Percentiles rank a stretch among this genome's conserved stretches.
phyloP scores from a whole-genome alignment of 306 rosid genomes.

The Vachellia pachyceras region DNA sequence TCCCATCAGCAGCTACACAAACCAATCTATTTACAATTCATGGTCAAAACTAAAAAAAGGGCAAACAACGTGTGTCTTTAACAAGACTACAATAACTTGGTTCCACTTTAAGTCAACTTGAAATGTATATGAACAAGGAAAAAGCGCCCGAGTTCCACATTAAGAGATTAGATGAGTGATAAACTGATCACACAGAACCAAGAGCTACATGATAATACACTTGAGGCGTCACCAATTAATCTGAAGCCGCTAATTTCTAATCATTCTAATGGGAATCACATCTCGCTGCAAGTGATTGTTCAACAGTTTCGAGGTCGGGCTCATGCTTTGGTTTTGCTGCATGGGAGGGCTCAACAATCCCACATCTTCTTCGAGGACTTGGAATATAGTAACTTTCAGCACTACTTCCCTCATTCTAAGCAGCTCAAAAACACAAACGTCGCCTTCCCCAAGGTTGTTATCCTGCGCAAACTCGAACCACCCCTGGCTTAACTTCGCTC shows the following conservation, averaged over 20 bases:
- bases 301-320: constrained; percentile 46
- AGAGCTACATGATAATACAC: constrained; percentile 49
- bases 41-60: constrained; percentile 33
- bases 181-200: constrained; percentile 43
- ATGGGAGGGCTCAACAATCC: constrained; percentile 52
- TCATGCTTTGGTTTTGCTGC: constrained; percentile 43
- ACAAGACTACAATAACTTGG: constrained; percentile 46
- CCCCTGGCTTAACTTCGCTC: constrained; percentile 95
- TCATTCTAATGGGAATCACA: constrained; percentile 45
- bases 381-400: constrained; percentile 77
- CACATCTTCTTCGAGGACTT: constrained; percentile 56
- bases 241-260: constrained; percentile 53
- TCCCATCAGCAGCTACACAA: constrained; percentile 50
- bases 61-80: constrained; percentile 37
- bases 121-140: constrained; percentile 52
- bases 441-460: constrained; percentile 92
- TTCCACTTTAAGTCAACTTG: constrained; percentile 41
- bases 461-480: constrained; percentile 91
- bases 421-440: constrained; percentile 95
- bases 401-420: constrained; percentile 70
- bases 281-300: constrained; percentile 59
- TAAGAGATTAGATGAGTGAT: constrained; percentile 51
- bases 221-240: constrained; percentile 40
- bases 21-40: constrained; percentile 77
- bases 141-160: constrained; percentile 56